Base-by-base conservation (phyloP, 768 basidiomycete species). In the Suillus subaureus region DNA sequence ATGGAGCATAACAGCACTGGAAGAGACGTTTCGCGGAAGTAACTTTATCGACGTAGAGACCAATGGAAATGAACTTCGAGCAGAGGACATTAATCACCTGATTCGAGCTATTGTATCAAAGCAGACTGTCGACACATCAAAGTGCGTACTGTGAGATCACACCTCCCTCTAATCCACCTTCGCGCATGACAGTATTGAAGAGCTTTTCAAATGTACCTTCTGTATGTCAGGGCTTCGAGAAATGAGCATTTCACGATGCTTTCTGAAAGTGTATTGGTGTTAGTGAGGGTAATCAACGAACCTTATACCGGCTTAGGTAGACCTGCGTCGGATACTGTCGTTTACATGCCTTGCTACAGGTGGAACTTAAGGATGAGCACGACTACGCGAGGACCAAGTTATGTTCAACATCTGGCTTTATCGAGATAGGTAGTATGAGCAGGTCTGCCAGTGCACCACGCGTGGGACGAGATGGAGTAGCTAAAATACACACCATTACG, bases 121-220 rank as follows among this genome's bases (percentile, higher is more conserved):
- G 81, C 26, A 99, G 79, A n/a, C 86, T 86, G 67, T 95, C 95
- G 18, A 95, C 87, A 68, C 93, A 95, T 21, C 85, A 83, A 64
- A 99, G 79, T n/a, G 93, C 93, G 69, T 95, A 90, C 69, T 92
- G 89, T 0, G 93, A 88, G 51, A 93, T 90, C 63, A 91, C 83
- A 12, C 95, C 95, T 18, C 96, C 96, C 70, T 98, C 96, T 28
- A 96, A 83, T 0, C 97, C 97, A 26, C 95, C 94, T 76, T 98
- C 97, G 67, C 87, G 84, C 9, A 86, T 84, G 67, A 99, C 86
- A 57, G 93, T 95, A 63, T 89, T 89, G 79, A 99, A 95, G 37
- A 99, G 84, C 74, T 91, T 94, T 80, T 99, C 97, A 72, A 99
- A 99, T 2, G 87, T 35, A 98, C 89, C 78, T 98, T 99, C 73